Conservation (phyloP, 148 eudicot species). For the Spergularia marina region DNA sequence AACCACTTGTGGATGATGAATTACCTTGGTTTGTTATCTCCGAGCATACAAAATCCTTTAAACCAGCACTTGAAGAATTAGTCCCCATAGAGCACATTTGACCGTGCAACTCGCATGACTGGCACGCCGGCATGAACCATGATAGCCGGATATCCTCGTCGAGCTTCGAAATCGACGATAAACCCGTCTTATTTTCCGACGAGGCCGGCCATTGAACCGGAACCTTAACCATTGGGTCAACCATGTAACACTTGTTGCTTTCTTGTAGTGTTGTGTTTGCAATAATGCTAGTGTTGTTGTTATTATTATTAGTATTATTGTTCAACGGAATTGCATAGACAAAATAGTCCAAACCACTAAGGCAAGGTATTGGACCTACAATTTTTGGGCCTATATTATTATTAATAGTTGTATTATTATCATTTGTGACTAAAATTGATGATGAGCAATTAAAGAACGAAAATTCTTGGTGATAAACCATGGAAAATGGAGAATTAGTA, state of each 20-base stretch:
- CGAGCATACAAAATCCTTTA: conserved; percentile 18
- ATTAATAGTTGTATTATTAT: background rate
- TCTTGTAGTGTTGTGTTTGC: background rate
- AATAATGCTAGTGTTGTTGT: background rate
- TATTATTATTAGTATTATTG: background rate
- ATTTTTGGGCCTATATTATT: conserved; percentile 12
- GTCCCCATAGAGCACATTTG: conserved; percentile 38
- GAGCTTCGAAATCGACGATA: conserved; percentile 31
- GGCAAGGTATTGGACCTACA: conserved; percentile 43
- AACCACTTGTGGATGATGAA: too few relatives aligned
- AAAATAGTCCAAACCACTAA: conserved; percentile 35
- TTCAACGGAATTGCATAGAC: conserved; percentile 31
- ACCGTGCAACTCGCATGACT: conserved; percentile 42
- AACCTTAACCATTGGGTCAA: conserved; percentile 28
- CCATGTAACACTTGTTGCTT: conserved; percentile 18
- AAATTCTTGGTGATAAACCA: conserved; percentile 34
- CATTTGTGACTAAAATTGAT: conserved; percentile 1
- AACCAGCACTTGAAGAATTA: conserved; percentile 12
- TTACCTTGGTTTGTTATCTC: conserved; percentile 26
- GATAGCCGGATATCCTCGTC: conserved; percentile 37
- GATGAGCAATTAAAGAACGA: conserved; percentile 48
- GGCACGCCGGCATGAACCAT: conserved; percentile 48
- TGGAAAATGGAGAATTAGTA: conserved; percentile 40
- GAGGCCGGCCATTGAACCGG: conserved; percentile 40
- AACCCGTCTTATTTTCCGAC: conserved; percentile 12